phyloP scores from a whole-genome alignment of 495 filamentous ascomycete genomes.

The Immersiella caudata region DNA sequence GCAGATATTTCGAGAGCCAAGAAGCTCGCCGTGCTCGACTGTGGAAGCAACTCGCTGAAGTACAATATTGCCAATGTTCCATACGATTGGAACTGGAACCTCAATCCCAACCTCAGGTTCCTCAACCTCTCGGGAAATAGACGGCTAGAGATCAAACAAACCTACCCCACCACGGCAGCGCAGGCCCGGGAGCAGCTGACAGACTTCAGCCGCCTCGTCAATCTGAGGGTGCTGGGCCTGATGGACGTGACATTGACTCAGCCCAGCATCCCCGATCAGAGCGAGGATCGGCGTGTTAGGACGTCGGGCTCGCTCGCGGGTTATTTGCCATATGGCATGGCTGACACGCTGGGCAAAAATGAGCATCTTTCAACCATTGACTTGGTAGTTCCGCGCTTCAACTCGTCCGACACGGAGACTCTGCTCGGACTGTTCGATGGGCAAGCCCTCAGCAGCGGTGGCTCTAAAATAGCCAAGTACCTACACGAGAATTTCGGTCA shows the following conservation, averaged over 20 bases:
- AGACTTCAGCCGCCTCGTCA: conserved; percentile 84
- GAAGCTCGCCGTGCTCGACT: conserved; percentile 78
- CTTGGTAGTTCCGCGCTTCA: conserved; percentile 90
- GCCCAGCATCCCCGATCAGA: conserved; percentile 90
- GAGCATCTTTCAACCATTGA: conserved; percentile 98
- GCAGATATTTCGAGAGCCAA: conserved; percentile 94
- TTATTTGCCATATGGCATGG: conserved; percentile 91
- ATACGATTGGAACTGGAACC: conserved; percentile 99
- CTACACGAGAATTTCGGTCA: conserved; percentile 91
- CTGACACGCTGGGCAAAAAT: conserved; percentile 88
- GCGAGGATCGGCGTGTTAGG: conserved; percentile 90
- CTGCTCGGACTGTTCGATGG: conserved; percentile 95
- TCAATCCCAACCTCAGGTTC: conserved; percentile 91
- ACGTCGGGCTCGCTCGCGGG: conserved; percentile 94
- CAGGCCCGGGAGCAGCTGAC: conserved; percentile 75
- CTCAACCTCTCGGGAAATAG: conserved; percentile 98
- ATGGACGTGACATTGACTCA: conserved; percentile 96
- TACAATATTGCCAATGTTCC: conserved; percentile 99
- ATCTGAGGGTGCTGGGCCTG: conserved; percentile 85
- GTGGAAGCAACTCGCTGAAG: conserved; percentile 94
- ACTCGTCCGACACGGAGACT: conserved; percentile 87
- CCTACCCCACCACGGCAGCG: conserved; percentile 49
- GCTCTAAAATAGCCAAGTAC: conserved; percentile 94
- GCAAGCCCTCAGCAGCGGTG: conserved; percentile 77
- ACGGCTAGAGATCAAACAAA: conserved; percentile 92